phyloP scores from a whole-genome alignment of 2,329 filamentous ascomycete species.

The Pseudonectria foliicola region DNA sequence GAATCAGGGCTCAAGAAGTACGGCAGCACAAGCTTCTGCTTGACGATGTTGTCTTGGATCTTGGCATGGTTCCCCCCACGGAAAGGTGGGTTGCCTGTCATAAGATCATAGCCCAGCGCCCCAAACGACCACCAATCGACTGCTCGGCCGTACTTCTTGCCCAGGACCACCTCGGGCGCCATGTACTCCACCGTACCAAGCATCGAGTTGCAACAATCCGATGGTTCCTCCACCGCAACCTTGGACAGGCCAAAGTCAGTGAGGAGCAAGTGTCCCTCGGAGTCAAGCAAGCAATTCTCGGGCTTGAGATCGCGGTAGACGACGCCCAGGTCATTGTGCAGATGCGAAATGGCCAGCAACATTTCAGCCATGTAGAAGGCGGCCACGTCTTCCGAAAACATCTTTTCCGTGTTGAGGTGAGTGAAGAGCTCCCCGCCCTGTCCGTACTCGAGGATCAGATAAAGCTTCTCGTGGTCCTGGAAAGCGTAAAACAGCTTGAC shows the following conservation, averaged over 20 bases:
- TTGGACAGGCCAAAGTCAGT: constrained; percentile 98
- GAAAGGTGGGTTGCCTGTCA: constrained; percentile 90
- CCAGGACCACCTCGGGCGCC: constrained; percentile 89
- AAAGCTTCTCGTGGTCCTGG: constrained; percentile 95
- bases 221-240: constrained; percentile 67
- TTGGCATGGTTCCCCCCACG: constrained; percentile 85
- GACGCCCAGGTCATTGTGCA: constrained; percentile 86
- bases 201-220: constrained; percentile 72
- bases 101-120: constrained; percentile 82
- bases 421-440: constrained; percentile 95
- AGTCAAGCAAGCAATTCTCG: constrained; percentile 90
- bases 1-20: constrained; percentile 89
- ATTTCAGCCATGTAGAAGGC: constrained; percentile 99
- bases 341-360: constrained; percentile 85
- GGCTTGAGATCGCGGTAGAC: constrained; percentile 97
- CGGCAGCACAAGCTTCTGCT: constrained; percentile 80
- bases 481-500: constrained; percentile 98
- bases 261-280: constrained; percentile 83
- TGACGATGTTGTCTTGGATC: constrained; percentile 91
- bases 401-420: constrained; percentile 87
- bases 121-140: constrained; percentile 99
- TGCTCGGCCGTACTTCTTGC: constrained; percentile 82
- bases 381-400: constrained; percentile 84
- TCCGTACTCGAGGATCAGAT: constrained; percentile 94
- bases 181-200: constrained; percentile 97